A percentile compares a stretch with the other conserved stretches of the same genome.
Conservation (phyloP, 2,329 filamentous ascomycete genomes). For the Pestalotiopsis sp. region DNA sequence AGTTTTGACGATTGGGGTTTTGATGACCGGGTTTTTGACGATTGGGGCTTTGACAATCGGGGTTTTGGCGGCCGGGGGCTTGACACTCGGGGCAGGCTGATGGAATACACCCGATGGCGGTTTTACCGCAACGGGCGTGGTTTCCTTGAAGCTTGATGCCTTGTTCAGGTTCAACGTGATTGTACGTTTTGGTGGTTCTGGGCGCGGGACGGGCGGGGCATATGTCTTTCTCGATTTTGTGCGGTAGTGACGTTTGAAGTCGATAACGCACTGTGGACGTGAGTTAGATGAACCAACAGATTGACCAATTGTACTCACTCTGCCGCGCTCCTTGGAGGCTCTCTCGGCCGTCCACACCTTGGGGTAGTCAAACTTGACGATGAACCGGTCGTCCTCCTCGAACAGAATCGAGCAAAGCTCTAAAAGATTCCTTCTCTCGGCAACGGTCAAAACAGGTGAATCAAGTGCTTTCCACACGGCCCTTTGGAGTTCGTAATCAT, state of each 20-base stretch:
- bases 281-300: background rate
- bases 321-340: conserved; percentile 26
- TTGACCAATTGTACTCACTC: conserved; percentile 3
- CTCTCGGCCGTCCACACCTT: conserved; percentile 43
- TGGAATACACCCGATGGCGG: conserved; percentile 14
- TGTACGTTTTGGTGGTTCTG: conserved; percentile 31
- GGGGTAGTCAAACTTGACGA: conserved; percentile 49
- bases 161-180: conserved; percentile 35
- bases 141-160: conserved; percentile 23
- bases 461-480: conserved; percentile 53
- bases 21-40: too few species aligned
- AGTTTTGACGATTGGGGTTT: too few species aligned
- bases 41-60: too few species aligned
- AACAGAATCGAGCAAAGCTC: conserved; percentile 55
- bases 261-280: conserved; percentile 18
- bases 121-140: conserved; percentile 18
- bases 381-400: conserved; percentile 47
- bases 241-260: conserved; percentile 28
- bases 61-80: background rate
- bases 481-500: conserved; percentile 44
- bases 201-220: conserved; percentile 17
- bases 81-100: conserved; percentile 5
- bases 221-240: conserved; percentile 29
- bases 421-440: conserved; percentile 52
- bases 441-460: conserved; percentile 47